Evolutionary conservation across 495 filamentous ascomycete genomes (phyloP).

Genomic region (Annulohypoxylon moriforme): DNA sequence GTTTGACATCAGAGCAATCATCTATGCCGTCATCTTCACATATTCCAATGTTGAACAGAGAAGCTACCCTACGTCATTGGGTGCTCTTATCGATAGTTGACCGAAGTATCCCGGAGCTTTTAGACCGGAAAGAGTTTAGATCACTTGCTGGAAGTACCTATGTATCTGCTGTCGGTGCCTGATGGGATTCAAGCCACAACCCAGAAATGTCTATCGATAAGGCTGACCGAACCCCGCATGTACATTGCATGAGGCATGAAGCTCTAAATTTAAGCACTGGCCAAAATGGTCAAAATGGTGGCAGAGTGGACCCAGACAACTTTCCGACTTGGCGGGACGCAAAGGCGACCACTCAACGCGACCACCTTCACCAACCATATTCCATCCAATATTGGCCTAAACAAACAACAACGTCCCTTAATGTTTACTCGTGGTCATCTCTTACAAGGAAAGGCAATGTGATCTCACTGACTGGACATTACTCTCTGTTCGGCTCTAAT

Average conservation of each 20-base stretch:
- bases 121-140: constrained; percentile 22
- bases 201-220: constrained; percentile 24
- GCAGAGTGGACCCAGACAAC: neutral
- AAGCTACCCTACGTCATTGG: constrained; percentile 36
- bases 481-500: constrained; percentile 8
- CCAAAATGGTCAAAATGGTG: neutral
- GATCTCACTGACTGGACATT: neutral
- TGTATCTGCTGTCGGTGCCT: constrained; percentile 5
- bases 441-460: constrained; percentile 7
- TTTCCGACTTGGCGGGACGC: constrained; percentile 10
- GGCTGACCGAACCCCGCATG: constrained; percentile 34
- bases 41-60: constrained; percentile 27
- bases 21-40: constrained; percentile 45
- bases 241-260: neutral
- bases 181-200: constrained; percentile 12
- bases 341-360: constrained; percentile 38
- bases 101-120: constrained; percentile 21
- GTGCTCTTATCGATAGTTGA: constrained; percentile 30
- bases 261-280: constrained; percentile 5
- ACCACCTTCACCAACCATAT: constrained; percentile 25
- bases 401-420: constrained; percentile 26
- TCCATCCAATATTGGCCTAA: constrained; percentile 12
- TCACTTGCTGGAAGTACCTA: neutral
- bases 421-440: neutral
- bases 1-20: constrained; percentile 40